These are phyloP conservation scores for Sordariomycetes sp. DNA, from an alignment of 2,329 filamentous ascomycete species.

Conservation along the genomic window DNA sequence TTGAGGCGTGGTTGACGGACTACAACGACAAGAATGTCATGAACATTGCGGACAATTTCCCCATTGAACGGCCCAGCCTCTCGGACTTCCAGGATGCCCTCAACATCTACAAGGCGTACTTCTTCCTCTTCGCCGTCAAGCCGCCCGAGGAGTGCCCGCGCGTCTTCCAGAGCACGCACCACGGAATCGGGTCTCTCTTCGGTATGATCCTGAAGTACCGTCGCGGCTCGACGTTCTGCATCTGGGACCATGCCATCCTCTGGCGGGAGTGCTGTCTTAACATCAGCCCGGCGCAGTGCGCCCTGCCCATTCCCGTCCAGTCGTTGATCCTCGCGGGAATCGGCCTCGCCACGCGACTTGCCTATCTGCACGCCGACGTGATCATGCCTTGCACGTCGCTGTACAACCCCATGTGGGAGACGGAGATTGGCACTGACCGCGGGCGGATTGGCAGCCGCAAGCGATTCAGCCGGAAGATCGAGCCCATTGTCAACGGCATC, in stretches of 20 bases:
- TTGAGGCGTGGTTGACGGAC: conserved; percentile 34
- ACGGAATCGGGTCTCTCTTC: conserved; percentile 49
- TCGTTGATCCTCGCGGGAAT: conserved; percentile 34
- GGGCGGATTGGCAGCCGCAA: conserved; percentile 45
- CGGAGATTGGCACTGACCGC: conserved; percentile 48
- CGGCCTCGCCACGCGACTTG: conserved; percentile 32
- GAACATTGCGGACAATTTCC: conserved; percentile 18
- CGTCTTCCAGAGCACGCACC: conserved; percentile 54
- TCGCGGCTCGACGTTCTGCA: conserved; percentile 46
- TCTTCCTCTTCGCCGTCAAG: conserved; percentile 47
- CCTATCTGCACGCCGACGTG: conserved; percentile 45
- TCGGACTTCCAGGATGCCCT: conserved; percentile 22
- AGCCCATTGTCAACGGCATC: conserved; percentile 56
- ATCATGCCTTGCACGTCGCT: conserved; percentile 47
- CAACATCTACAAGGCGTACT: conserved; percentile 27
- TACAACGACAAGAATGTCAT: conserved; percentile 27
- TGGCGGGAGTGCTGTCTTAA: conserved; percentile 46
- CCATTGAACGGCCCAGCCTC: conserved; percentile 22
- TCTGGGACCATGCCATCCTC: conserved; percentile 54
- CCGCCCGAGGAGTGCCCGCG: conserved; percentile 45
- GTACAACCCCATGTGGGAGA: conserved; percentile 55
- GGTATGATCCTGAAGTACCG: conserved; percentile 53
- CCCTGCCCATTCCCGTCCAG: conserved; percentile 35
- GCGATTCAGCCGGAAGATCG: conserved; percentile 47
- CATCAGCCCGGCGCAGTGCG: conserved; percentile 35